phyloP scores from a whole-genome alignment of 495 filamentous ascomycete species.

The Penicillium bialowiezense region DNA sequence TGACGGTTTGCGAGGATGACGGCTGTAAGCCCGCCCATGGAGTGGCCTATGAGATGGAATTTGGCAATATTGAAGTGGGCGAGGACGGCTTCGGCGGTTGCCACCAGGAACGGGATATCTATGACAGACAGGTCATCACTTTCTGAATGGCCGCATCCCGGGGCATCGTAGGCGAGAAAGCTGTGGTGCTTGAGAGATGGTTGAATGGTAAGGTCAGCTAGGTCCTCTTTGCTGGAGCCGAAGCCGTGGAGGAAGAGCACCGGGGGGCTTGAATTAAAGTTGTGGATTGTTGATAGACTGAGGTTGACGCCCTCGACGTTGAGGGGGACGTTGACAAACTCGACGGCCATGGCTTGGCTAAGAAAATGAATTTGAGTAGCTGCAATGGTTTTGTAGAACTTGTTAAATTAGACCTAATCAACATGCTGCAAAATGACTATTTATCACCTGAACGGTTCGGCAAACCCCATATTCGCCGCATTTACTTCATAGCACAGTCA shows the following conservation, averaged over 20 bases:
- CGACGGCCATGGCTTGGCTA: slow-evolving; percentile 13
- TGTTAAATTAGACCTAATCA: not conserved
- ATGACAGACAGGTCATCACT: slow-evolving; percentile 19
- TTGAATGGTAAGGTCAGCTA: slow-evolving; percentile 21
- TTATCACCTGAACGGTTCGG: not conserved
- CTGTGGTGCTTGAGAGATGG: slow-evolving; percentile 16
- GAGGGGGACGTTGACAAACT: slow-evolving; percentile 11
- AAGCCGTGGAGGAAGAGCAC: slow-evolving; percentile 31
- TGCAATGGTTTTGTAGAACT: slow-evolving; percentile 12
- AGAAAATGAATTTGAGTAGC: too few relatives aligned
- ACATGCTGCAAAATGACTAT: not conserved
- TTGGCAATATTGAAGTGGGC: slow-evolving; percentile 17
- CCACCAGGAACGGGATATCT: slow-evolving; percentile 30
- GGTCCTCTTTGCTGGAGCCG: slow-evolving; percentile 32
- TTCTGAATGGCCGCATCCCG: slow-evolving; percentile 22
- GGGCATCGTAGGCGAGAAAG: slow-evolving; percentile 27
- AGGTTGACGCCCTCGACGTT: slow-evolving; percentile 18
- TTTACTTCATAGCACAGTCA: not conserved
- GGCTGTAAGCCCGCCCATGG: slow-evolving; percentile 28
- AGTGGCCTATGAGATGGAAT: slow-evolving; percentile 30
- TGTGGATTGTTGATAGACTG: slow-evolving; percentile 21
- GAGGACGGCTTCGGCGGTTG: slow-evolving; percentile 20
- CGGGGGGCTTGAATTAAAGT: slow-evolving; percentile 11
- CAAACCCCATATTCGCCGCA: not conserved
- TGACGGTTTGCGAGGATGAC: slow-evolving; percentile 17